Conservation (phyloP, 2,329 filamentous ascomycete genomes). For the Aureobasidium leucospermi region DNA sequence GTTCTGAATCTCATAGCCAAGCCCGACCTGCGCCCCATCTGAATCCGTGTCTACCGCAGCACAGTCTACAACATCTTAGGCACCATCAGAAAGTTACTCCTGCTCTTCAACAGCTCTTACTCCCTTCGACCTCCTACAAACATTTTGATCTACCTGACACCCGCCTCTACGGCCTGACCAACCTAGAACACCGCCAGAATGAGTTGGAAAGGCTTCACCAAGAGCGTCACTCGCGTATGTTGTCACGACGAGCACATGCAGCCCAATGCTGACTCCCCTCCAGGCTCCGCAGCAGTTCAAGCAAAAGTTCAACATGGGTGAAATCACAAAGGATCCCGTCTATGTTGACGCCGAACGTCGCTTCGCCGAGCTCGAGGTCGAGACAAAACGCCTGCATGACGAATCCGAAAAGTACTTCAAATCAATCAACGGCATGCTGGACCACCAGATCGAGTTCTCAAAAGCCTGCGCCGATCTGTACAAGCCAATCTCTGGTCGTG, state of each 20-base stretch:
- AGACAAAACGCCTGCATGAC: conserved; percentile 95
- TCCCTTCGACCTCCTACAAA: not conserved
- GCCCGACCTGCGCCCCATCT: conserved; percentile 4
- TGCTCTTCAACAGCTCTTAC: not conserved
- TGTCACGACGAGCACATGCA: conserved; percentile 62
- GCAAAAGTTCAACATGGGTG: conserved; percentile 87
- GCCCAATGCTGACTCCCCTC: conserved; percentile 56
- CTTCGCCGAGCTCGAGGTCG: conserved; percentile 86
- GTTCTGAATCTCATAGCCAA: not conserved
- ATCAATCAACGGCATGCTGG: conserved; percentile 96
- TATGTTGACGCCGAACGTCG: conserved; percentile 92
- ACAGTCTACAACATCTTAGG: not conserved
- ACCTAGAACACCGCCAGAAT: conserved; percentile 43
- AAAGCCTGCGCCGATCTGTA: conserved; percentile 94
- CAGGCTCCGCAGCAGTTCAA: conserved; percentile 88
- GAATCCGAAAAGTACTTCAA: conserved; percentile 97
- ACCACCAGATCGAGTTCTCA: conserved; percentile 96
- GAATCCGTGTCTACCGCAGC: not conserved
- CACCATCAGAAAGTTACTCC: not conserved
- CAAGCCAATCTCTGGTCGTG: conserved; percentile 91
- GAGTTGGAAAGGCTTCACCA: conserved; percentile 96
- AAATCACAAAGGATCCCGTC: conserved; percentile 88
- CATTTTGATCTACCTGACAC: not conserved
- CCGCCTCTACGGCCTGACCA: not conserved
- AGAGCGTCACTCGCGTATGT: conserved; percentile 75